phyloP scores from a whole-genome alignment of 2,329 filamentous ascomycete species.

The Penicillium sp. region DNA sequence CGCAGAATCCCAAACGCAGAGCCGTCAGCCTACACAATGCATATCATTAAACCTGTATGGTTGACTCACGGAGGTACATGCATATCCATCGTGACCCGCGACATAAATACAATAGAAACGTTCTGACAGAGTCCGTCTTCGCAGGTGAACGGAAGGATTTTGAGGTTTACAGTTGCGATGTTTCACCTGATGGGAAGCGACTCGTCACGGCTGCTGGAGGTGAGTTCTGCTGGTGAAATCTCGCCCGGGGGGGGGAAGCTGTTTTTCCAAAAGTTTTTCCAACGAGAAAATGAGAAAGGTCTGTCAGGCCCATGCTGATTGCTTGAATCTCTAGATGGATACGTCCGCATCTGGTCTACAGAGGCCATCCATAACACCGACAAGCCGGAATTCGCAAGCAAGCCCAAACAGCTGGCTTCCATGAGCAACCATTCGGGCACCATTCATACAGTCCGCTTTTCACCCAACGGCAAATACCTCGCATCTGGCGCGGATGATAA shows the following conservation, averaged over 20 bases:
- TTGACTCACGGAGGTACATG: constrained; percentile 76
- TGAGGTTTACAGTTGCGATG: constrained; percentile 96
- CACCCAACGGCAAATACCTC: constrained; percentile 87
- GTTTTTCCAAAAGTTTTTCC: background rate
- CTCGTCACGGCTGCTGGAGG: constrained; percentile 91
- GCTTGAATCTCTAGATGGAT: constrained; percentile 60
- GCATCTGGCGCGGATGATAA: constrained; percentile 98
- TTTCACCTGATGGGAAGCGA: constrained; percentile 87
- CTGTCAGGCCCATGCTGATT: constrained; percentile 6
- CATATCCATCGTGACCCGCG: background rate
- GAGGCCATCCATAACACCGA: constrained; percentile 82
- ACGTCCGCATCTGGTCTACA: constrained; percentile 96
- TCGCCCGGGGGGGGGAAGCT: background rate
- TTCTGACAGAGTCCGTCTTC: background rate
- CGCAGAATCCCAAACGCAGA: constrained; percentile 1
- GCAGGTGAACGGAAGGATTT: constrained; percentile 93
- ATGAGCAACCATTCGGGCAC: constrained; percentile 98
- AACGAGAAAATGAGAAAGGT: background rate
- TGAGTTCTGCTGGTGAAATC: constrained; percentile 39
- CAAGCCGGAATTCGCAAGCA: constrained; percentile 62
- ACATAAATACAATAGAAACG: background rate
- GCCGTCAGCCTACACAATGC: constrained; percentile 49
- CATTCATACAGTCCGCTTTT: constrained; percentile 95
- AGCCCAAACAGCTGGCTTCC: constrained; percentile 88
- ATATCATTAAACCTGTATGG: constrained; percentile 92